phyloP scores from a whole-genome alignment of 768 basidiomycete genomes.

The Pulveroboletus ravenelii region DNA sequence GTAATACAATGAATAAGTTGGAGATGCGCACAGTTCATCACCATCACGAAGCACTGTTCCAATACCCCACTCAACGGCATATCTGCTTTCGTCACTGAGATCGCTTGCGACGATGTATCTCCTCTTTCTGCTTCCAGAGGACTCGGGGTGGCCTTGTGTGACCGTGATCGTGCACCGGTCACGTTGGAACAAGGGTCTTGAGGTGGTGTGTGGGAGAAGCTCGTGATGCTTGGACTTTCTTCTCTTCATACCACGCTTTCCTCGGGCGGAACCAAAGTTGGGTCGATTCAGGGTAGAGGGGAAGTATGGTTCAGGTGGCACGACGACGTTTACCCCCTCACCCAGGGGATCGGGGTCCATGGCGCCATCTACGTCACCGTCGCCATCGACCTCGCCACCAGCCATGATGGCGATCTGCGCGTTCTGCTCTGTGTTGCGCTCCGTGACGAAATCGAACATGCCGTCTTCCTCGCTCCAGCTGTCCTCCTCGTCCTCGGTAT shows the following conservation, averaged over 20 bases:
- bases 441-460: constrained; percentile 73
- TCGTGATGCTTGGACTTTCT: constrained; percentile 64
- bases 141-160: constrained; percentile 77
- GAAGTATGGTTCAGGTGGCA: constrained; percentile 81
- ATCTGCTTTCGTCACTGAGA: constrained; percentile 88
- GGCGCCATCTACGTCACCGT: constrained; percentile 49
- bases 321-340: constrained; percentile 86
- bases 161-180: constrained; percentile 90
- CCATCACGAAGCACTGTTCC: constrained; percentile 94
- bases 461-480: constrained; percentile 55
- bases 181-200: constrained; percentile 80
- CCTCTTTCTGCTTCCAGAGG: constrained; percentile 52
- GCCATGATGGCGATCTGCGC: constrained; percentile 42
- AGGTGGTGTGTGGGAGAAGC: constrained; percentile 58
- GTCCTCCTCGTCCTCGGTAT: constrained; percentile 53
- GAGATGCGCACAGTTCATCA: constrained; percentile 64
- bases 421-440: constrained; percentile 85
- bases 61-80: constrained; percentile 97
- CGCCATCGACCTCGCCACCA: constrained; percentile 32
- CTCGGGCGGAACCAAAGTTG: constrained; percentile 33
- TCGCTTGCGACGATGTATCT: constrained; percentile 90
- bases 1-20: neutral
- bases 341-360: constrained; percentile 79
- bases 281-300: constrained; percentile 63
- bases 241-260: constrained; percentile 39